Percentiles rank a stretch among this genome's conserved stretches.
Conservation (phyloP, 2,329 filamentous ascomycete species). For the Colletotrichum endophyticum region DNA sequence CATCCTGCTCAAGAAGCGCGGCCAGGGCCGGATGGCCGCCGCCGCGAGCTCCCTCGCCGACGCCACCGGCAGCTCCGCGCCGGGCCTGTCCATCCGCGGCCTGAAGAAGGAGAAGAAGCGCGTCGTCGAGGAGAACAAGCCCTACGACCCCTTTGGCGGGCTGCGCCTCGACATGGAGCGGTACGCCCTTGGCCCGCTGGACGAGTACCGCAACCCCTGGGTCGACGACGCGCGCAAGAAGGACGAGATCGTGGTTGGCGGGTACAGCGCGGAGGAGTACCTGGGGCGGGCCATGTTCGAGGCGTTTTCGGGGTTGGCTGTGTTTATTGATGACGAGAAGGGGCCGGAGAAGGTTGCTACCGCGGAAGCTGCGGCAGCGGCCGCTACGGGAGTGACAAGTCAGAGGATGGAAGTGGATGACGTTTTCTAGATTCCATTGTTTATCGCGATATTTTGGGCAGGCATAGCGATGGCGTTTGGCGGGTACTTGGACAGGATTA, state of each 20-base stretch:
- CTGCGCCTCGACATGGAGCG: conserved; percentile 71
- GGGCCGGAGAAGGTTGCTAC: conserved; percentile 38
- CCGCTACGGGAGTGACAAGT: conserved; percentile 29
- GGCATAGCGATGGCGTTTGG: conserved; percentile 33
- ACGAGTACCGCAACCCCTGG: conserved; percentile 77
- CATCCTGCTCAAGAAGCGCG: conserved; percentile 76
- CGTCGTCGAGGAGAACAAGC: conserved; percentile 65
- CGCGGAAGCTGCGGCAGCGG: conserved; percentile 39
- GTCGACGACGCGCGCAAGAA: conserved; percentile 72
- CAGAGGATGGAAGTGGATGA: conserved; percentile 56
- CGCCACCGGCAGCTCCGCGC: conserved; percentile 14
- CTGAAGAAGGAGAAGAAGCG: conserved; percentile 66
- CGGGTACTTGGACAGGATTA: neutral
- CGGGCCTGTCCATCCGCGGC: conserved; percentile 74
- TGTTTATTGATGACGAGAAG: conserved; percentile 84
- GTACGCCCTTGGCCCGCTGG: conserved; percentile 64
- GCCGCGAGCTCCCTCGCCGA: conserved; percentile 36
- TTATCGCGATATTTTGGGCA: neutral
- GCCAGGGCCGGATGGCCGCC: conserved; percentile 49
- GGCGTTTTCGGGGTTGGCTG: conserved; percentile 86
- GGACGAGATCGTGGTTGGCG: conserved; percentile 73
- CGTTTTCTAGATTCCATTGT: neutral
- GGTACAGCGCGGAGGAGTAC: conserved; percentile 84
- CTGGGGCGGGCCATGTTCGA: conserved; percentile 82
- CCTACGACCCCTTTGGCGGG: conserved; percentile 90